phyloP scores from a whole-genome alignment of 139 green algal species.

The Dunaliella primolecta region DNA sequence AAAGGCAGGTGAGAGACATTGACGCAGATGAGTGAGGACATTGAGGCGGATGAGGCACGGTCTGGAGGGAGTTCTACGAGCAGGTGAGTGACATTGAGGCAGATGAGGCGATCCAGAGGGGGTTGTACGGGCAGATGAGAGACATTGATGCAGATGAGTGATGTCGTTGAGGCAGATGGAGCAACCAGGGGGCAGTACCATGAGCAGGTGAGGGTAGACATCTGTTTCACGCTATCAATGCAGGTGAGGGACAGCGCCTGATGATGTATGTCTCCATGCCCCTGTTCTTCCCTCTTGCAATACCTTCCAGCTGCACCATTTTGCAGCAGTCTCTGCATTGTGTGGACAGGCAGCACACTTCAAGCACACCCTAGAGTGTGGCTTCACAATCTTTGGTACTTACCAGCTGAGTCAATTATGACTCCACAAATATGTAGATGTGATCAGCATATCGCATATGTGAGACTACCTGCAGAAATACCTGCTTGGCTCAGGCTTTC shows the following conservation, averaged over 20 bases:
- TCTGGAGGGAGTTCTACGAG: constrained; percentile 72
- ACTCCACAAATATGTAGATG: too few relatives aligned
- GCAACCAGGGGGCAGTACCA: constrained; percentile 63
- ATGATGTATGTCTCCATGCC: not conserved
- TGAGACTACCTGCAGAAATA: too few relatives aligned
- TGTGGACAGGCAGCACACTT: too few relatives aligned
- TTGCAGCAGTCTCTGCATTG: too few relatives aligned
- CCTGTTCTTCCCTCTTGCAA: not conserved
- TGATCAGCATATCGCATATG: too few relatives aligned
- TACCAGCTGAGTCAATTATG: too few relatives aligned
- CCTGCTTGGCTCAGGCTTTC: too few relatives aligned
- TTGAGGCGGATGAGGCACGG: constrained; percentile 58
- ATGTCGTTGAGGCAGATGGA: constrained; percentile 67
- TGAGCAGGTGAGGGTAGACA: constrained; percentile 41
- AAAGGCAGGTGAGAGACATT: constrained; percentile 50
- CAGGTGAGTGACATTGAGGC: constrained; percentile 46
- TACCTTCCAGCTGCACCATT: not conserved
- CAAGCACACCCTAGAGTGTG: too few relatives aligned
- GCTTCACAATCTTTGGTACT: too few relatives aligned
- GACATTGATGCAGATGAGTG: constrained; percentile 56
- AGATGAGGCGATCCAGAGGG: constrained; percentile 60
- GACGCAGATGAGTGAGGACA: constrained; percentile 63
- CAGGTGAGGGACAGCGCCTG: not conserved
- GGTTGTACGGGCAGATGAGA: constrained; percentile 60
- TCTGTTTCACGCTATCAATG: not conserved